A percentile compares a stretch with the other conserved stretches of the same genome.
phyloP scores from a whole-genome alignment of 208 protist species.

The Leptomonas seymouri region DNA sequence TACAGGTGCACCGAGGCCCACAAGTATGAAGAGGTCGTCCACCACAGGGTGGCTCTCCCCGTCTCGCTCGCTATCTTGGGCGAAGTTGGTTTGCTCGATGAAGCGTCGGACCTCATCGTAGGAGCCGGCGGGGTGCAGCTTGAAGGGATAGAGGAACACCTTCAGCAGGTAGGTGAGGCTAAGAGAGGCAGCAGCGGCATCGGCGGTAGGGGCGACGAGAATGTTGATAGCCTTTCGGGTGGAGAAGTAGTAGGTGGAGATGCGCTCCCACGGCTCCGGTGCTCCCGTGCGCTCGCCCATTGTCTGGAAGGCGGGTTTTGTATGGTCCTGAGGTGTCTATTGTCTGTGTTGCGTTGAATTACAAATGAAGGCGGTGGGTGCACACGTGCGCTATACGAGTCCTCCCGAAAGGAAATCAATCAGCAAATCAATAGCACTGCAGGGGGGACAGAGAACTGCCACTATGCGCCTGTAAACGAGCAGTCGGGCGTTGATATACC shows the following conservation, averaged over 20 bases:
- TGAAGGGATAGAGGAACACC: slow-evolving; percentile 72
- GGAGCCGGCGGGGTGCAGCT: slow-evolving; percentile 72
- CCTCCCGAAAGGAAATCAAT: not conserved
- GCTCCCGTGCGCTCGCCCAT: slow-evolving; percentile 28
- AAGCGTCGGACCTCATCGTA: slow-evolving; percentile 63
- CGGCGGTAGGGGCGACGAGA: slow-evolving; percentile 66
- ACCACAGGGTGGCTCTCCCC: slow-evolving; percentile 25
- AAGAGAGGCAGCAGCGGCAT: slow-evolving; percentile 77
- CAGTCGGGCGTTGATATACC: too few species aligned
- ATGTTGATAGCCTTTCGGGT: slow-evolving; percentile 76
- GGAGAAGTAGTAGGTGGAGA: slow-evolving; percentile 64
- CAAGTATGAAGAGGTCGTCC: slow-evolving; percentile 78
- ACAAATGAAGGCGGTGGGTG: too few species aligned
- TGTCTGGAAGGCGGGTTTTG: not conserved
- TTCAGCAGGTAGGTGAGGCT: slow-evolving; percentile 76
- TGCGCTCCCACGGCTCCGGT: slow-evolving; percentile 61
- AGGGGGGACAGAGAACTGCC: too few species aligned
- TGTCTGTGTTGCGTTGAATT: not conserved
- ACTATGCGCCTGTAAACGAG: too few species aligned
- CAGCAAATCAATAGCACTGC: too few species aligned
- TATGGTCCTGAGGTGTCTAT: not conserved
- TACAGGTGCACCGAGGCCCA: slow-evolving; percentile 75
- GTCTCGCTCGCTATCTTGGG: slow-evolving; percentile 53
- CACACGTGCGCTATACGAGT: too few species aligned
- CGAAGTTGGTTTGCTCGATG: slow-evolving; percentile 57